Conservation (phyloP, 129 eudicot genomes). For the Oenanthe sinensis region DNA sequence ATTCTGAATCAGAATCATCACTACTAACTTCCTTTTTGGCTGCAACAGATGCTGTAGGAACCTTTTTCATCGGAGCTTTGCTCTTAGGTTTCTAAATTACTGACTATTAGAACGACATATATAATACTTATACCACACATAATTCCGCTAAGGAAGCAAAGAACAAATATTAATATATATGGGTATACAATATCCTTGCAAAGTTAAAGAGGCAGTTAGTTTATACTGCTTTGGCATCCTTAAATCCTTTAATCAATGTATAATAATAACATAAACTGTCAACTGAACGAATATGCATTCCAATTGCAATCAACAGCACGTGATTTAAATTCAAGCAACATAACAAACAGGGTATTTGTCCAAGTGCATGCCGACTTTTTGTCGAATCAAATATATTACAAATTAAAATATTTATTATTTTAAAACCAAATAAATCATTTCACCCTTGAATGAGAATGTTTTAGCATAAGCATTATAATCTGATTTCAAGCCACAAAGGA, state of each 20-base stretch:
- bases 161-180: background rate
- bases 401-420: no score
- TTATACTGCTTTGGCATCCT: background rate
- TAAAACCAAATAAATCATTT: no score
- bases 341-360: no score
- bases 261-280: background rate
- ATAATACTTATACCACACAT: background rate
- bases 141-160: no score
- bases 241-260: background rate
- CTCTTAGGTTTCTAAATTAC: background rate
- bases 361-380: no score
- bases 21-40: slow-evolving; percentile 25
- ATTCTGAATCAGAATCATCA: slow-evolving; percentile 17
- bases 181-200: background rate
- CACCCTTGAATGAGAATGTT: no score
- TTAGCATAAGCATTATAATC: no score
- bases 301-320: no score
- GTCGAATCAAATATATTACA: no score
- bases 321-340: no score
- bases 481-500: no score
- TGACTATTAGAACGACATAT: background rate
- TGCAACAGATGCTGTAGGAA: slow-evolving; percentile 7
- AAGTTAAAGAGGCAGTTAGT: background rate
- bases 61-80: background rate
- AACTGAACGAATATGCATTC: background rate